A percentile compares a stretch with the other conserved stretches of the same genome.
Evolutionary conservation across 2,329 filamentous ascomycete species (phyloP).

Genomic region (Emmonsia crescens): DNA sequence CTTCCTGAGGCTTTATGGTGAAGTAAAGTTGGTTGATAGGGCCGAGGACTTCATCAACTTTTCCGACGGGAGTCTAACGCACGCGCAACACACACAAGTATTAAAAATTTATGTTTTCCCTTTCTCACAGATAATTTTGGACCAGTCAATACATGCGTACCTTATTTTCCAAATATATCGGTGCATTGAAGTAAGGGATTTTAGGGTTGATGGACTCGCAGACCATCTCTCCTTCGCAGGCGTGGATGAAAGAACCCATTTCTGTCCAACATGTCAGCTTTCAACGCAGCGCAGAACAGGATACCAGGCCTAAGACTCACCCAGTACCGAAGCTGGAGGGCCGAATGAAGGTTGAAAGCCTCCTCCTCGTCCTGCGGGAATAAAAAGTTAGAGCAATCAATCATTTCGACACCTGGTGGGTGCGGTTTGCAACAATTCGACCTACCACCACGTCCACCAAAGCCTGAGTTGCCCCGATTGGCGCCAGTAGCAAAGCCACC

Average conservation of each 20-base stretch:
- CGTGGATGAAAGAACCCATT: slow-evolving; percentile 89
- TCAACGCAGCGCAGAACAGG: background rate
- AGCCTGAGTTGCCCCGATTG: slow-evolving; percentile 37
- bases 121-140: background rate
- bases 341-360: slow-evolving; percentile 53
- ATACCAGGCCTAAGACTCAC: slow-evolving; percentile 25
- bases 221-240: slow-evolving; percentile 94
- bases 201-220: slow-evolving; percentile 93
- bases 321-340: slow-evolving; percentile 51
- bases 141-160: slow-evolving; percentile 33
- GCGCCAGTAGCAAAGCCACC: slow-evolving; percentile 42
- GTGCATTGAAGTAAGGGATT: slow-evolving; percentile 97
- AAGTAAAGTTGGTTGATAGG: slow-evolving; percentile 98
- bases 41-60: slow-evolving; percentile 95
- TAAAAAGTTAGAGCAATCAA: slow-evolving; percentile 20
- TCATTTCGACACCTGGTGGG: slow-evolving; percentile 16
- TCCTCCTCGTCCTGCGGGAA: slow-evolving; percentile 47
- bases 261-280: slow-evolving; percentile 44
- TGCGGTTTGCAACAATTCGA: slow-evolving; percentile 3
- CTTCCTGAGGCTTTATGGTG: slow-evolving; percentile 93
- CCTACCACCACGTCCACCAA: slow-evolving; percentile 34
- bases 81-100: background rate
- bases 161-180: slow-evolving; percentile 99
- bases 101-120: background rate
- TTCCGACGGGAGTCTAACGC: slow-evolving; percentile 68